Conservation (phyloP, 2,329 filamentous ascomycete genomes). For the Sporothrix pseudoabietina region DNA sequence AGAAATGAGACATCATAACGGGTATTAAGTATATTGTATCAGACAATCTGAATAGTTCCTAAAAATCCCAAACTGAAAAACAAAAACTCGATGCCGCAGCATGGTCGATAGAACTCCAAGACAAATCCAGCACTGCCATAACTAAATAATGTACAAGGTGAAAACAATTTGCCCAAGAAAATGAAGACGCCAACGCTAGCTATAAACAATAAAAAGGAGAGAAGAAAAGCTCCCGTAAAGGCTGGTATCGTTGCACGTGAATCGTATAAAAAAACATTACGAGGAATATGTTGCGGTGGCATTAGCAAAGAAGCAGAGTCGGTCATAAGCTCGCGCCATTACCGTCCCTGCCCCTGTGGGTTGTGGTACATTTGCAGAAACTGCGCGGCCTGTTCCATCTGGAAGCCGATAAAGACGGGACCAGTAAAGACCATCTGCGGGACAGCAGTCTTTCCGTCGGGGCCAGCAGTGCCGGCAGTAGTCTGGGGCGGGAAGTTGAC, state of each 20-base stretch:
- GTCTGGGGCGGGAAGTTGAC: constrained; percentile 44
- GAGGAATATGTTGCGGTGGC: neutral
- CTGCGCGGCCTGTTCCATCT: constrained; percentile 76
- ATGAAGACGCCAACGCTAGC: constrained; percentile 15
- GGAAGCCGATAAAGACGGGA: constrained; percentile 91
- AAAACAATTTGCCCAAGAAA: constrained; percentile 1
- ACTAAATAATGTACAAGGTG: neutral
- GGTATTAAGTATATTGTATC: neutral
- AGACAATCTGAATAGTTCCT: neutral
- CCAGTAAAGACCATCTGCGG: constrained; percentile 85
- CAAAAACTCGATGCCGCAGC: neutral
- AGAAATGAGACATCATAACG: neutral
- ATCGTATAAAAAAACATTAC: constrained; percentile 26
- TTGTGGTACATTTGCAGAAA: constrained; percentile 66
- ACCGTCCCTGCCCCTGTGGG: constrained; percentile 21
- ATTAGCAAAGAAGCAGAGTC: neutral
- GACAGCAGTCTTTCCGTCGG: neutral
- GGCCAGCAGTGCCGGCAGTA: constrained; percentile 36
- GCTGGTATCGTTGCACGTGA: constrained; percentile 29
- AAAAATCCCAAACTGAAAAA: neutral
- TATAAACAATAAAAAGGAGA: neutral
- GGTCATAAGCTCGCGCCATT: neutral
- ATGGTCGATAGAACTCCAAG: neutral
- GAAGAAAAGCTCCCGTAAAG: neutral
- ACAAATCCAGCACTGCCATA: neutral